Evolutionary conservation across 306 rosid genomes (phyloP).

Genomic region (Rubus parviflorus): DNA sequence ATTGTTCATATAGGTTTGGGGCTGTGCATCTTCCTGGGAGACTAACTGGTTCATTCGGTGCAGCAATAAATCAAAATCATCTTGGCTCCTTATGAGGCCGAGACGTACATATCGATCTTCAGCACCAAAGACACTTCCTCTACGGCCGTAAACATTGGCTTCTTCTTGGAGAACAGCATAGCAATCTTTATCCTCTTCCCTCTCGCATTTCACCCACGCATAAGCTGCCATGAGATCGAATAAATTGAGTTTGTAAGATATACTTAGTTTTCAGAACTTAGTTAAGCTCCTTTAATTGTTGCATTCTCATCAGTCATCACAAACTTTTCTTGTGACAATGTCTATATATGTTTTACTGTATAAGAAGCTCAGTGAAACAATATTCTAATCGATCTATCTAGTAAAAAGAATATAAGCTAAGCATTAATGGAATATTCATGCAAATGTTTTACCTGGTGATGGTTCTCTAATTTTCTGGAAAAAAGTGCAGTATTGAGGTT

Average conservation of each 20-base stretch:
- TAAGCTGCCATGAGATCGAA: slow-evolving; percentile 28
- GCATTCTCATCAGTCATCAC: background rate
- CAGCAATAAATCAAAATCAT: slow-evolving; percentile 44
- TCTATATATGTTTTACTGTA: too few relatives aligned
- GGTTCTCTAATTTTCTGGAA: slow-evolving; percentile 25
- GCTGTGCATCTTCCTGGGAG: slow-evolving; percentile 10
- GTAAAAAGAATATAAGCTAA: too few relatives aligned
- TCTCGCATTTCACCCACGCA: slow-evolving; percentile 57
- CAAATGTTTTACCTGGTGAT: slow-evolving; percentile 45
- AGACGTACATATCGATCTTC: slow-evolving; percentile 40
- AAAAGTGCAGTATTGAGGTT: slow-evolving; percentile 37
- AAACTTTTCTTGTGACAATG: background rate
- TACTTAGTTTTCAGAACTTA: too few relatives aligned
- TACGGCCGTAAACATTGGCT: slow-evolving; percentile 31
- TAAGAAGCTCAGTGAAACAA: too few relatives aligned
- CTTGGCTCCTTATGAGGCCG: slow-evolving; percentile 42
- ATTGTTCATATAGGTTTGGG: background rate
- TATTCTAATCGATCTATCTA: too few relatives aligned
- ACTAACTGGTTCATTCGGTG: slow-evolving; percentile 30
- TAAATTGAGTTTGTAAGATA: background rate
- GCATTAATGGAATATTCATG: background rate
- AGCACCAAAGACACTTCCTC: slow-evolving; percentile 27
- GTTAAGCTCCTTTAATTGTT: too few relatives aligned
- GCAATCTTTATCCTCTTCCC: slow-evolving; percentile 45
- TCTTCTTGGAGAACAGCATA: slow-evolving; percentile 24